Percentiles rank a stretch among this genome's conserved stretches.
Evolutionary conservation across 352 stramenopile genomes (phyloP).

Genomic region (Blastocystis sp.): DNA sequence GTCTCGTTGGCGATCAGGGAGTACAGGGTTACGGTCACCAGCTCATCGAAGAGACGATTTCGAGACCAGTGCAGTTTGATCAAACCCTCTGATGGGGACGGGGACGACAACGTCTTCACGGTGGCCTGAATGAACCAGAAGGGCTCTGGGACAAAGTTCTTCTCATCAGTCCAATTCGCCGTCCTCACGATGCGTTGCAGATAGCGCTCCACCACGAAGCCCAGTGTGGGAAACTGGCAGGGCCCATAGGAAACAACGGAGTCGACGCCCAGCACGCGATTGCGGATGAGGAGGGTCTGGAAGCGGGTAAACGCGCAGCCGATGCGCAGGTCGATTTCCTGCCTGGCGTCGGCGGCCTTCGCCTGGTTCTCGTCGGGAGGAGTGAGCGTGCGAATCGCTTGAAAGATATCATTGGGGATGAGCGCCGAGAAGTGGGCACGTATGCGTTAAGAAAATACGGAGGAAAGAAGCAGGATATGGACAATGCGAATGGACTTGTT

Average conservation of each 20-base stretch:
- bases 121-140: constrained; percentile 92
- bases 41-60: constrained; percentile 88
- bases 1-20: constrained; percentile 25
- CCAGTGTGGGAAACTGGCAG: constrained; percentile 98
- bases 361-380: constrained; percentile 72
- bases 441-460: constrained; percentile 19
- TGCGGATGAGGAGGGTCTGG: constrained; percentile 85
- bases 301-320: constrained; percentile 89
- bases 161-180: constrained; percentile 79
- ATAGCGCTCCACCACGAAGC: constrained; percentile 89
- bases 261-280: constrained; percentile 71
- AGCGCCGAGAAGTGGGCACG: constrained; percentile 88
- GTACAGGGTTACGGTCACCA: constrained; percentile 87
- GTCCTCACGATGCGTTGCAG: constrained; percentile 74
- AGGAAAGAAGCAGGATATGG: background rate
- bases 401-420: constrained; percentile 84
- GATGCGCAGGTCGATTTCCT: constrained; percentile 89
- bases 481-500: constrained; percentile 77
- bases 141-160: constrained; percentile 90
- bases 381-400: constrained; percentile 79
- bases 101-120: background rate
- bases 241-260: constrained; percentile 94
- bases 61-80: constrained; percentile 89
- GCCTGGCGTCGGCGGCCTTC: constrained; percentile 82
- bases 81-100: background rate